These are phyloP conservation scores for Sporothrix inflata DNA, from an alignment of 2,329 filamentous ascomycete genomes.

Conservation along the genomic window DNA sequence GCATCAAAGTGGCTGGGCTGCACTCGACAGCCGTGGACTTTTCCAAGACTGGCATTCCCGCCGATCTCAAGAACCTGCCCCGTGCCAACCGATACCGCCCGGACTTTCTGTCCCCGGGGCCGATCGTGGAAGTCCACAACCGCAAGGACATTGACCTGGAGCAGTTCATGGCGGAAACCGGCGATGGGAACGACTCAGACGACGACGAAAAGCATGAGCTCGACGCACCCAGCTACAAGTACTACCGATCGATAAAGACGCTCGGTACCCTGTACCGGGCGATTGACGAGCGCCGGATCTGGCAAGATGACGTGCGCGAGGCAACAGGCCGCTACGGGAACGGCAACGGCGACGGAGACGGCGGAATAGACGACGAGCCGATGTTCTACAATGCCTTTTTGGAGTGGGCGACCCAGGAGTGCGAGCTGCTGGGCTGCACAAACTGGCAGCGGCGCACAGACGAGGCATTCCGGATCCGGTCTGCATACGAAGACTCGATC, in stretches of 20 bases:
- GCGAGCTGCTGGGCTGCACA: constrained; percentile 39
- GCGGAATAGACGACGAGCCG: constrained; percentile 37
- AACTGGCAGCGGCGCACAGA: constrained; percentile 43
- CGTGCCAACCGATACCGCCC: constrained; percentile 48
- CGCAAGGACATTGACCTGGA: constrained; percentile 49
- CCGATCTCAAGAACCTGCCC: constrained; percentile 52
- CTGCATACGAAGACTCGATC: constrained; percentile 54
- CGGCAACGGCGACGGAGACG: constrained; percentile 38
- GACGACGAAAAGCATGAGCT: constrained; percentile 51
- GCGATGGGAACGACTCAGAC: constrained; percentile 50
- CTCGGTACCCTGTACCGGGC: constrained; percentile 72
- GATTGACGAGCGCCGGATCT: constrained; percentile 73
- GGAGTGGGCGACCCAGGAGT: constrained; percentile 37
- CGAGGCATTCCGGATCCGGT: constrained; percentile 50
- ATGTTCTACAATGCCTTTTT: constrained; percentile 51
- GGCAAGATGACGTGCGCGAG: constrained; percentile 51
- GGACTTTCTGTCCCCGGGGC: constrained; percentile 57
- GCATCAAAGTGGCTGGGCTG: constrained; percentile 60
- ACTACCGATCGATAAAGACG: constrained; percentile 69
- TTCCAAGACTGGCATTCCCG: constrained; percentile 71
- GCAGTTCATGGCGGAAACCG: constrained; percentile 37
- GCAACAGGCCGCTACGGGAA: background rate
- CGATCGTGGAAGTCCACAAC: constrained; percentile 50
- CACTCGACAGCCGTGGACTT: constrained; percentile 76
- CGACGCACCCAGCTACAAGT: constrained; percentile 52